Conservation (phyloP, 768 basidiomycete genomes). For the Lactarius sp. region DNA sequence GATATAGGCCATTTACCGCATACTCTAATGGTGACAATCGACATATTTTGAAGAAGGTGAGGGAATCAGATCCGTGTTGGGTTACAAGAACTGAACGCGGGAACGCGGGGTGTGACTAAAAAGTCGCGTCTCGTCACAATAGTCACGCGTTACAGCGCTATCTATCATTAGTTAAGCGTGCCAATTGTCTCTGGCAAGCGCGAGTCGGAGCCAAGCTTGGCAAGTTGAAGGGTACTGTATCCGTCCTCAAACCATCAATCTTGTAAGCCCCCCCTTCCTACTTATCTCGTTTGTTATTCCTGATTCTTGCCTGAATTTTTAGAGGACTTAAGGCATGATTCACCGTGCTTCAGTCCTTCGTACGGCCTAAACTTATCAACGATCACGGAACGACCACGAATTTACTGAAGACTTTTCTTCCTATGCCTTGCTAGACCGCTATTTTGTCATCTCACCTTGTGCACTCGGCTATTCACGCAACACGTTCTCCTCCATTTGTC, state of each 20-base stretch:
- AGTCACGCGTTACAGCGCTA: neutral
- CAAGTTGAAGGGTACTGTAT: conserved; percentile 7
- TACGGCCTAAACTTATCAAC: conserved; percentile 5
- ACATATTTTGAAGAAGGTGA: conserved; percentile 8
- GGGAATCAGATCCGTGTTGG: no score
- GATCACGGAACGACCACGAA: conserved; percentile 13
- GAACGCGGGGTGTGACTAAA: conserved; percentile 11
- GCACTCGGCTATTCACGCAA: conserved; percentile 10
- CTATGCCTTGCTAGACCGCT: conserved; percentile 19
- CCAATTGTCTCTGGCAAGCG: neutral
- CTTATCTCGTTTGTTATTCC: neutral
- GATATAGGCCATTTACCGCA: neutral
- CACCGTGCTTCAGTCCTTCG: neutral
- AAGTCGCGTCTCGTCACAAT: conserved; percentile 19
- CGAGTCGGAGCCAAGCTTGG: neutral
- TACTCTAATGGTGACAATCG: conserved; percentile 28
- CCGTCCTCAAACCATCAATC: neutral
- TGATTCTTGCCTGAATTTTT: neutral
- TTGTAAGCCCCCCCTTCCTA: conserved; percentile 6
- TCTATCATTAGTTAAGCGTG: neutral
- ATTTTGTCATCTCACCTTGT: neutral
- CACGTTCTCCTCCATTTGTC: conserved; percentile 3
- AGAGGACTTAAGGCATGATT: conserved; percentile 1
- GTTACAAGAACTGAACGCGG: no score
- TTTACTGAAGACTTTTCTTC: neutral